These are phyloP conservation scores for Claviceps maximensis DNA, from an alignment of 2,329 filamentous ascomycete genomes.

Conservation along the genomic window DNA sequence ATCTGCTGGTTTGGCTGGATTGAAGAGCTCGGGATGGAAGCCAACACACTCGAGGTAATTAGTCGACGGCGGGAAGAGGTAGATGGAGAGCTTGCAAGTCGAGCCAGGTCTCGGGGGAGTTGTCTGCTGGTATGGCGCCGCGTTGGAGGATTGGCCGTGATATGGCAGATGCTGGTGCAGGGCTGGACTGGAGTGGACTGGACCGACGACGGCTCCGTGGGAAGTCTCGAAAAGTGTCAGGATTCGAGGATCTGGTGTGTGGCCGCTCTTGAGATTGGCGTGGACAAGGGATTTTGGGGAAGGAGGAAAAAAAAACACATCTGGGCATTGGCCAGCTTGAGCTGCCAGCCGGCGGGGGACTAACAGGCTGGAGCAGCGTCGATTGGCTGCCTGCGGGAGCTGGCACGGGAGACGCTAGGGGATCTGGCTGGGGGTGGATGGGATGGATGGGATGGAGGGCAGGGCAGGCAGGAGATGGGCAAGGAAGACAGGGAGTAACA, in stretches of 20 bases:
- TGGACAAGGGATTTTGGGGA: neutral
- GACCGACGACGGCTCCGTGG: neutral
- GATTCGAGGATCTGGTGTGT: neutral
- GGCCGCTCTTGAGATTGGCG: neutral
- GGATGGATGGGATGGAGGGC: neutral
- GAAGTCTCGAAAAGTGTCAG: neutral
- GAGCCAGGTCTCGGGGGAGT: neutral
- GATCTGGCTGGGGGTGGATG: neutral
- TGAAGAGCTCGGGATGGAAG: neutral
- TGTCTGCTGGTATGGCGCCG: neutral
- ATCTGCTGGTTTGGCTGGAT: neutral
- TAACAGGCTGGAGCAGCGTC: neutral
- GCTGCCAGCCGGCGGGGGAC: neutral
- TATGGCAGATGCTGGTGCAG: neutral
- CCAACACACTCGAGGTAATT: neutral
- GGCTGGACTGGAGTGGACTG: neutral
- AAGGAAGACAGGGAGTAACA: neutral
- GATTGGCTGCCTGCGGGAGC: neutral
- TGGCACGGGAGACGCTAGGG: neutral
- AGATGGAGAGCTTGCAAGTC: neutral
- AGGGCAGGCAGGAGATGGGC: neutral
- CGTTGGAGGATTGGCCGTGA: neutral
- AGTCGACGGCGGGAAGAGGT: neutral
- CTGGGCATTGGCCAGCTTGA: neutral
- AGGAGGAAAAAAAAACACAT: neutral